Conservation (phyloP, 768 basidiomycete genomes). For the Fomitopsis pulvina region DNA sequence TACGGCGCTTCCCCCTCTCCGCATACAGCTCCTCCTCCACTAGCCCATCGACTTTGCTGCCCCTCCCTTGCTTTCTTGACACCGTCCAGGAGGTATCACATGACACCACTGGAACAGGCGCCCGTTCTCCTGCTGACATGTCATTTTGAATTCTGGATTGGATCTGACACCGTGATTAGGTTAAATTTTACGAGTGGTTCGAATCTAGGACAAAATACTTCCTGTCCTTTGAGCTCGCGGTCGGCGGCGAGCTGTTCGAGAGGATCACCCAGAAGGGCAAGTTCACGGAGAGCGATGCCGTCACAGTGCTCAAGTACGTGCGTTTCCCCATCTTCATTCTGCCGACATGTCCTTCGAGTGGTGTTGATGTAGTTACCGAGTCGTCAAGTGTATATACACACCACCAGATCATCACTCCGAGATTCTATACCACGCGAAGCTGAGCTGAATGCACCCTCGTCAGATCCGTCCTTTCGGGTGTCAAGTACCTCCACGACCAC, state of each 20-base stretch:
- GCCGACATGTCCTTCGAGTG: background rate
- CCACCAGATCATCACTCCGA: background rate
- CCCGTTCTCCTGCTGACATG: too few species aligned
- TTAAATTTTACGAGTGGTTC: slow-evolving; percentile 96
- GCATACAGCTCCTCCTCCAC: too few species aligned
- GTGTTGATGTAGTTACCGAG: too few species aligned
- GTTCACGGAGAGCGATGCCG: slow-evolving; percentile 91
- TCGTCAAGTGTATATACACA: too few species aligned
- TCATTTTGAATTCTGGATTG: too few species aligned
- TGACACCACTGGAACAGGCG: too few species aligned
- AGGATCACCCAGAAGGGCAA: slow-evolving; percentile 80
- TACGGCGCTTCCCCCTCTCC: too few species aligned
- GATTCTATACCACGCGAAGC: background rate
- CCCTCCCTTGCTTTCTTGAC: too few species aligned
- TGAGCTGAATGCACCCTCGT: background rate
- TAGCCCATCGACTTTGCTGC: too few species aligned
- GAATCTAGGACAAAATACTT: slow-evolving; percentile 93
- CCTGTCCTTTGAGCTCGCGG: slow-evolving; percentile 90
- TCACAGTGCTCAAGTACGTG: slow-evolving; percentile 63
- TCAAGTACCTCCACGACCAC: slow-evolving; percentile 84
- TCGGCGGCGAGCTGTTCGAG: slow-evolving; percentile 93
- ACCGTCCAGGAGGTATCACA: too few species aligned
- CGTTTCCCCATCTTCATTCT: background rate
- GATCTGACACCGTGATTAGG: slow-evolving; percentile 39
- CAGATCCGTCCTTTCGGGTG: slow-evolving; percentile 79